Evolutionary conservation across 129 eudicot species (phyloP), one percentile per base, ranked within the genome.

Genomic region (Dittrichia graveolens): DNA sequence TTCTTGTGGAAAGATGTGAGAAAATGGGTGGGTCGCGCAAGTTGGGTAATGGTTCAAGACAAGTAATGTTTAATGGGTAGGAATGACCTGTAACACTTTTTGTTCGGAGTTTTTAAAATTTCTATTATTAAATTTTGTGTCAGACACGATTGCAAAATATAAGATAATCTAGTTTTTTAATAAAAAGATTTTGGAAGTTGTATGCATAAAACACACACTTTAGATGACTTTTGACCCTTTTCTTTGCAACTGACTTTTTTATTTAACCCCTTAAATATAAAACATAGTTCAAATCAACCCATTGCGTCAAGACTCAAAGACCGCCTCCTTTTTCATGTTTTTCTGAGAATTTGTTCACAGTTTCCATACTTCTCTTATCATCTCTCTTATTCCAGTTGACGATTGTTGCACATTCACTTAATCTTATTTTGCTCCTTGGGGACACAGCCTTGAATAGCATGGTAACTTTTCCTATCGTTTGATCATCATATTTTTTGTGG

Each of bases 361-460:
- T 16, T 45, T 45, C 37, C 47, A 42, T 43, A 31, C 14, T 11
- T 65, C 18, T 42, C 56, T 9, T 71, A 45, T 77, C 31, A 24
- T 41, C 34, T 24, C 65, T 49, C 65, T 81, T 69, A 24, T 71
- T 35, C 35, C 81, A 91, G 97, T 77, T 88, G 80, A 91, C 95
- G 19, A 81, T 88, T 41, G 73, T 80, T 35, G 79, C 83, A 63
- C 97, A 91, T 85, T 88, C 96, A 3, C 84, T 91, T 4, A 91
- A 88, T 75, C 79, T 77, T 13, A 61, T 88, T 72, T 61, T 85
- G 85, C 88, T 91, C 47, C 86, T 91, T 54, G 96, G 89, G 63
- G 97, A 91, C 49, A 83, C 97, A 57, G 86, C 88, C 79, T 49
- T 91, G 62, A 88, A 88, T 75, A 76, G 85, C 85, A 74, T 91